Evolutionary conservation across 1,284 basidiomycete species (phyloP).

Genomic region (Somion occarium): DNA sequence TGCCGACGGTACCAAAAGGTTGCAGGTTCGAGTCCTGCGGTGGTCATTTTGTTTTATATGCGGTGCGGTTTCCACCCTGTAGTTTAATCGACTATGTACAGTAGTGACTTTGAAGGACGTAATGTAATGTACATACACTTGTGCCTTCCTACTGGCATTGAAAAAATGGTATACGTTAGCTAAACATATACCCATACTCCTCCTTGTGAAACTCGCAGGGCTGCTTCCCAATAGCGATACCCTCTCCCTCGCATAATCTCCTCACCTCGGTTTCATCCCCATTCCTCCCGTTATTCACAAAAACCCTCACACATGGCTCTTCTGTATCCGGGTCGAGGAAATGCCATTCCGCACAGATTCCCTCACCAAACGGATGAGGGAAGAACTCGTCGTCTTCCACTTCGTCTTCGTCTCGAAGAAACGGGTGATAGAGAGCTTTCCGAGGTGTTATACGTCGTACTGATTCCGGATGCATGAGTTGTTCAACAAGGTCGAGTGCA

Average conservation of each 20-base stretch:
- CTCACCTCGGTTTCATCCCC: conserved; percentile 32
- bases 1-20: conserved; percentile 49
- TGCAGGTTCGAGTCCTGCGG: conserved; percentile 87
- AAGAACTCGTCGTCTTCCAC: conserved; percentile 58
- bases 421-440: conserved; percentile 73
- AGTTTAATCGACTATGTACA: too few species aligned
- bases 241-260: conserved; percentile 55
- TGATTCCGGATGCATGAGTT: conserved; percentile 70
- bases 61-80: neutral
- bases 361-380: conserved; percentile 63
- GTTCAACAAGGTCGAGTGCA: conserved; percentile 71
- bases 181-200: conserved; percentile 1
- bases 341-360: conserved; percentile 58
- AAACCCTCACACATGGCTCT: conserved; percentile 44
- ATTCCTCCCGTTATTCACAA: conserved; percentile 19
- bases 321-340: conserved; percentile 52
- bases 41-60: conserved; percentile 39
- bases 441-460: conserved; percentile 74
- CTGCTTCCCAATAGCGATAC: conserved; percentile 59
- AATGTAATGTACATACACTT: too few species aligned
- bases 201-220: conserved; percentile 66
- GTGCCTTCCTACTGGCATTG: too few species aligned
- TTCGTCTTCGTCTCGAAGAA: conserved; percentile 45
- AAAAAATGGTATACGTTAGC: too few species aligned
- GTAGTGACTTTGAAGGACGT: too few species aligned